A percentile compares a stretch with the other conserved stretches of the same genome.
These are phyloP conservation scores for Pythium dissimile DNA, from an alignment of 352 stramenopile genomes.

Conservation along the genomic window DNA sequence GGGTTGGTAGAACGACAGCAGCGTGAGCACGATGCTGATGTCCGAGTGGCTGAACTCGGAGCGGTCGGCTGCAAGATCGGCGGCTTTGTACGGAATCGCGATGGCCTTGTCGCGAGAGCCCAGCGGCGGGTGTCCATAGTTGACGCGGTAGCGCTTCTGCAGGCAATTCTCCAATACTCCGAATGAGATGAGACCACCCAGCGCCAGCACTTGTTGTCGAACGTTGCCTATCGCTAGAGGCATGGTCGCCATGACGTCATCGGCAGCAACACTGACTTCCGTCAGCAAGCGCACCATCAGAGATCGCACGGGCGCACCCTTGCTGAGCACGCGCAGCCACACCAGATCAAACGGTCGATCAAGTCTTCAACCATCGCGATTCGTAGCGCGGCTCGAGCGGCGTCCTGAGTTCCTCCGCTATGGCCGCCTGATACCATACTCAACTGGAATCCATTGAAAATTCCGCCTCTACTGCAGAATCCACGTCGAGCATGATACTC, in stretches of 20 bases:
- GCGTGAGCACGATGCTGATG: conserved; percentile 74
- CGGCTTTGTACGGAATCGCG: conserved; percentile 82
- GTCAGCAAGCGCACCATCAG: too few species aligned
- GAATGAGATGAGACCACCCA: conserved; percentile 72
- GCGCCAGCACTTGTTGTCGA: conserved; percentile 38
- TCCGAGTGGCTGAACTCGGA: conserved; percentile 89
- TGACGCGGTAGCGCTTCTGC: conserved; percentile 75
- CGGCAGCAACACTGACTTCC: too few species aligned
- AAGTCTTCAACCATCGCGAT: conserved; percentile 54
- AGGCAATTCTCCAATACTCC: conserved; percentile 78
- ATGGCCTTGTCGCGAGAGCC: conserved; percentile 54
- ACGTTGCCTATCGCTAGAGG: too few species aligned
- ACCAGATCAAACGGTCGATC: conserved; percentile 58
- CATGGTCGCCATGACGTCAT: too few species aligned
- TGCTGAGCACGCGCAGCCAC: conserved; percentile 71
- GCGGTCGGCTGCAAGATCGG: conserved; percentile 72
- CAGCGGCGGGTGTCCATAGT: conserved; percentile 58
- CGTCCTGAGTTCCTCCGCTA: too few species aligned
- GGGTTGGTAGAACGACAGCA: conserved; percentile 80
- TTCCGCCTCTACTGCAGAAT: conserved; percentile 34
- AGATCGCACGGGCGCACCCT: too few species aligned
- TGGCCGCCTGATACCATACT: too few species aligned
- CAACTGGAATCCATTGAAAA: too few species aligned
- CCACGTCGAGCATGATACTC: conserved; percentile 38
- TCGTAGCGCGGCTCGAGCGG: conserved; percentile 27